These are phyloP conservation scores for Eutrema japonicum DNA, from an alignment of 345 rosid genomes.

Conservation along the genomic window DNA sequence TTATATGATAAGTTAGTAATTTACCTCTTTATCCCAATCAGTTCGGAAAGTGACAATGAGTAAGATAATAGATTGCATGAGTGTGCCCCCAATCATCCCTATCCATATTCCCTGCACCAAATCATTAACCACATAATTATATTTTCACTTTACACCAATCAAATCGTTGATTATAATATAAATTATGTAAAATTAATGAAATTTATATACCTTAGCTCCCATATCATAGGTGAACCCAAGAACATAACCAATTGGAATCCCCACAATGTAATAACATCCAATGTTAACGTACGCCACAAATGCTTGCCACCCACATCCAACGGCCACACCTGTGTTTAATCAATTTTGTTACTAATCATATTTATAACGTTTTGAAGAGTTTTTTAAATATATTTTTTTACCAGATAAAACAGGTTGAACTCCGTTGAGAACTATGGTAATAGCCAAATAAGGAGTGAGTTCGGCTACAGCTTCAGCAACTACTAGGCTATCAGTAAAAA, in stretches of 20 bases:
- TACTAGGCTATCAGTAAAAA: slow-evolving; percentile 53
- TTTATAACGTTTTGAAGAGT: neutral
- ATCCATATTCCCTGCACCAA: slow-evolving; percentile 69
- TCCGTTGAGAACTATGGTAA: slow-evolving; percentile 61
- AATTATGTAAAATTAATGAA: neutral
- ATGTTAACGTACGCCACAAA: slow-evolving; percentile 82
- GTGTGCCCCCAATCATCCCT: slow-evolving; percentile 75
- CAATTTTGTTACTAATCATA: neutral
- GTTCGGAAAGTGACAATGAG: slow-evolving; percentile 55
- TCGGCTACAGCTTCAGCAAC: slow-evolving; percentile 66
- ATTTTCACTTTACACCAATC: neutral
- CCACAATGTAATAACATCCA: slow-evolving; percentile 72
- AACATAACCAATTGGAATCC: slow-evolving; percentile 65
- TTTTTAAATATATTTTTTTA: neutral
- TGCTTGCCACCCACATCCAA: slow-evolving; percentile 90
- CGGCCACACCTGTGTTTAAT: slow-evolving; percentile 63
- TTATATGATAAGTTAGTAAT: neutral
- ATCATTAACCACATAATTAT: slow-evolving; percentile 4
- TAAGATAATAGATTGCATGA: slow-evolving; percentile 60
- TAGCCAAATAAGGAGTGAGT: slow-evolving; percentile 57
- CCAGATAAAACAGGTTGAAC: slow-evolving; percentile 77
- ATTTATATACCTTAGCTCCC: slow-evolving; percentile 56
- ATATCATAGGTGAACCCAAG: slow-evolving; percentile 64
- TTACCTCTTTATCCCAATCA: slow-evolving; percentile 71
- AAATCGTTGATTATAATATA: neutral